A percentile compares a stretch with the other conserved stretches of the same genome.
Conservation (phyloP, 352 stramenopile species). For the Globisporangium recalcitrans region DNA sequence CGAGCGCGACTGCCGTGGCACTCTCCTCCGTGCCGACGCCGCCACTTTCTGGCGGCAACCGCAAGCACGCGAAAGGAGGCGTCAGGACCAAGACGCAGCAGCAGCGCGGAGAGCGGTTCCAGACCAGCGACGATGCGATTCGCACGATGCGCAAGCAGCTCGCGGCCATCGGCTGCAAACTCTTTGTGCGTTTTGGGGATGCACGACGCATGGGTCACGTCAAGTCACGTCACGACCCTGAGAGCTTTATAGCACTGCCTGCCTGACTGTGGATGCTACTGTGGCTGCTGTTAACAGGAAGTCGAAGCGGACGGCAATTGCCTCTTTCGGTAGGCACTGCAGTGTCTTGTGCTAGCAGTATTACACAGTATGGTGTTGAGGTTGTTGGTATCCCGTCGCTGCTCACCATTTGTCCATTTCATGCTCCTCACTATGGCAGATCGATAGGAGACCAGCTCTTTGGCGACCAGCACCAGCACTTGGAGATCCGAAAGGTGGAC, state of each 20-base stretch:
- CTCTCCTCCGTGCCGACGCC: too few species aligned
- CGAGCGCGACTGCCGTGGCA: too few species aligned
- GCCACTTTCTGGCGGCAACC: too few species aligned
- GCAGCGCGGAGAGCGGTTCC: constrained; percentile 18
- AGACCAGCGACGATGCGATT: constrained; percentile 43
- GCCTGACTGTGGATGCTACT: too few species aligned
- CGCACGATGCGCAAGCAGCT: constrained; percentile 55
- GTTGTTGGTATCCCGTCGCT: constrained; percentile 18
- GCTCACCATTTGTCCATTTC: background rate
- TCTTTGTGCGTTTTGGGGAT: constrained; percentile 31
- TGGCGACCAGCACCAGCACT: constrained; percentile 63
- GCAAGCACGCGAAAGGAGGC: constrained; percentile 5
- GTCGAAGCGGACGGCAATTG: constrained; percentile 81
- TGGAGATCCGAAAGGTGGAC: constrained; percentile 55
- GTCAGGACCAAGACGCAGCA: constrained; percentile 27
- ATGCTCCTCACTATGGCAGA: constrained; percentile 21
- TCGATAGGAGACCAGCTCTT: constrained; percentile 69
- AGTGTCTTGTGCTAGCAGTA: background rate
- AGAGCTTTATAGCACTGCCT: too few species aligned
- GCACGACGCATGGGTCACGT: too few species aligned
- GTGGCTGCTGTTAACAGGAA: constrained; percentile 37
- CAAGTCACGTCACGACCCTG: too few species aligned
- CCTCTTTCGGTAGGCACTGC: constrained; percentile 55
- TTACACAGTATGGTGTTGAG: background rate
- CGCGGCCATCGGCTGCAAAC: constrained; percentile 53